Percentiles rank a stretch among this genome's conserved stretches.
Evolutionary conservation across 192 early-diverging fungal species (phyloP).

Genomic region (Linnemannia zychae): DNA sequence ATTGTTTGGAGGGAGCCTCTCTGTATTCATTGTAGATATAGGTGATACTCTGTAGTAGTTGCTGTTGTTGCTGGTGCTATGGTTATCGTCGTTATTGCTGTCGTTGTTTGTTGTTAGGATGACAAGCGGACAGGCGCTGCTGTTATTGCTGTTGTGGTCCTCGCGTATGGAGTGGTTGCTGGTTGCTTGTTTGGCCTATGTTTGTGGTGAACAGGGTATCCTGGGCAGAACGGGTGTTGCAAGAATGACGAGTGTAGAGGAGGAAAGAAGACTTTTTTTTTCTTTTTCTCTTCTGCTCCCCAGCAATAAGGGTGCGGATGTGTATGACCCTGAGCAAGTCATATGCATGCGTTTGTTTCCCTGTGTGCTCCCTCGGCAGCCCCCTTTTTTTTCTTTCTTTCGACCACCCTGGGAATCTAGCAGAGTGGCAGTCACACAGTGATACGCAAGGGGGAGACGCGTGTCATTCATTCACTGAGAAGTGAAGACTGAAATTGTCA

Average conservation of each 20-base stretch:
- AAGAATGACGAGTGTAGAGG: not conserved
- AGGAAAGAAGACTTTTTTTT: not conserved
- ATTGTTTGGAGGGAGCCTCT: conserved; percentile 5
- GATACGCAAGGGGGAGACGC: not conserved
- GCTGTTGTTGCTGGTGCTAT: not conserved
- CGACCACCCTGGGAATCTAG: not conserved
- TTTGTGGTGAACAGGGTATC: not conserved
- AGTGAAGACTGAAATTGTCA: too few relatives aligned
- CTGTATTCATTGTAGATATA: conserved; percentile 25
- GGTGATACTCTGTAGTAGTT: not conserved
- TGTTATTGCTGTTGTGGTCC: too few relatives aligned
- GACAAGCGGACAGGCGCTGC: too few relatives aligned
- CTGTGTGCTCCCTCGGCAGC: not conserved
- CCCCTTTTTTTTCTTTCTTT: not conserved
- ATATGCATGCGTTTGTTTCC: too few relatives aligned
- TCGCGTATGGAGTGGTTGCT: not conserved
- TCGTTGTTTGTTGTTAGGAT: not conserved
- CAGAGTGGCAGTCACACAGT: not conserved
- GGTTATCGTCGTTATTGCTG: not conserved
- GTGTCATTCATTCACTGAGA: not conserved
- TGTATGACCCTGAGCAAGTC: too few relatives aligned
- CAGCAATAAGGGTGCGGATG: too few relatives aligned
- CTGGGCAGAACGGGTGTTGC: not conserved
- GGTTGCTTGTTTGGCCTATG: not conserved
- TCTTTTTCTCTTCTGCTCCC: too few relatives aligned